Evolutionary conservation across 192 early-diverging fungal species (phyloP).

Genomic region (Entomortierella lignicola): DNA sequence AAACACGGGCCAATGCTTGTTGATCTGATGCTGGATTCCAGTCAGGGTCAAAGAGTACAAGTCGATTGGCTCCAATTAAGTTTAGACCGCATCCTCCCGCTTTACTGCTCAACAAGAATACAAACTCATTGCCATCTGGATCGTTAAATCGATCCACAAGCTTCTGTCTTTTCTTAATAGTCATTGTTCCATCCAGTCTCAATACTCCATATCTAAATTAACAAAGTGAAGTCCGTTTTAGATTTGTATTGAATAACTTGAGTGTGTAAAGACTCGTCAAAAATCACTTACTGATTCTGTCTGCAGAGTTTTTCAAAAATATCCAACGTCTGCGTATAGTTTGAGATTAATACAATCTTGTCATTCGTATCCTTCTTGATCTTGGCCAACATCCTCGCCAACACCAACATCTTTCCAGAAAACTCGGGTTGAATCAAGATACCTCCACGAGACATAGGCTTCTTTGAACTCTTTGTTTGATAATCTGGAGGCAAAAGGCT

Average conservation of each 20-base stretch:
- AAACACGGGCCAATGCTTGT: constrained; percentile 91
- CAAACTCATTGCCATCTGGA: constrained; percentile 85
- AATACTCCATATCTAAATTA: constrained; percentile 72
- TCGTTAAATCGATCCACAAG: constrained; percentile 98
- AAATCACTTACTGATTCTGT: constrained; percentile 75
- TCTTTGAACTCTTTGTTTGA: constrained; percentile 48
- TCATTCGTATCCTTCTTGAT: constrained; percentile 79
- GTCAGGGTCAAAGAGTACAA: constrained; percentile 95
- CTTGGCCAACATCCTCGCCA: constrained; percentile 81
- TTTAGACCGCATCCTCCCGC: constrained; percentile 99
- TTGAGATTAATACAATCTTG: constrained; percentile 98
- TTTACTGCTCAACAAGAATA: constrained; percentile 97
- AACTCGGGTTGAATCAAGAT: constrained; percentile 65
- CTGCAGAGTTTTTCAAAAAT: constrained; percentile 91
- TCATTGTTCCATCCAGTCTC: constrained; percentile 94
- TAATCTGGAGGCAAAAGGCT: constrained; percentile 66
- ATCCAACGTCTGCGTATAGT: constrained; percentile 98
- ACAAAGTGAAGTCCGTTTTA: no score
- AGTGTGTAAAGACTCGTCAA: no score
- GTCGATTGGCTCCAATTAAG: constrained; percentile 96
- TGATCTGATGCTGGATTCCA: constrained; percentile 99
- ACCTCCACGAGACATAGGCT: constrained; percentile 45
- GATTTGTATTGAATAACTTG: no score
- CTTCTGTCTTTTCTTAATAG: constrained; percentile 91
- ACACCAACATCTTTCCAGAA: constrained; percentile 92